phyloP scores from a whole-genome alignment of 306 rosid genomes.

The Prunus armeniaca region DNA sequence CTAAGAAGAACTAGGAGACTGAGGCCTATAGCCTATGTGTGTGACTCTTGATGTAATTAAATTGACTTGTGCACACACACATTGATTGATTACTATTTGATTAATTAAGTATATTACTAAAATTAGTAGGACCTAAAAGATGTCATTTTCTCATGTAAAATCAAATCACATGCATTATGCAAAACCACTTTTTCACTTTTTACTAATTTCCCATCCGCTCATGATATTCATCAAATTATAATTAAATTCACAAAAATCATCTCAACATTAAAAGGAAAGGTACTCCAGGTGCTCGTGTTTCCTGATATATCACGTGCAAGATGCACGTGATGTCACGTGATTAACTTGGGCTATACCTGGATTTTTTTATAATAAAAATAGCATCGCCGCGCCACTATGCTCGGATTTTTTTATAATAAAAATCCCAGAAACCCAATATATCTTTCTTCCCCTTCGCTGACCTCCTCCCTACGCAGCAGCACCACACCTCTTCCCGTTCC shows the following conservation, averaged over 20 bases:
- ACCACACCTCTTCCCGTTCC: too few species aligned
- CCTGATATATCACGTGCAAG: conserved; percentile 21
- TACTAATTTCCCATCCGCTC: not conserved
- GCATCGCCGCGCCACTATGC: rapidly evolving
- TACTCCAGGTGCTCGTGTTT: conserved; percentile 13
- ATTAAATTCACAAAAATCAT: not conserved
- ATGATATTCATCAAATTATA: too few species aligned
- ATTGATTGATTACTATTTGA: not conserved
- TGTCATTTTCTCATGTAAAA: not conserved
- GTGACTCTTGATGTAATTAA: too few species aligned
- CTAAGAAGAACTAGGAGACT: too few species aligned
- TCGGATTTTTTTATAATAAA: too few species aligned
- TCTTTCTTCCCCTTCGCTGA: too few species aligned
- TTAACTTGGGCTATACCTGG: too few species aligned
- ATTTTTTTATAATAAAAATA: too few species aligned
- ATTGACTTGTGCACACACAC: not conserved
- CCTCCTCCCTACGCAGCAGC: too few species aligned
- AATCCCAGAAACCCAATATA: too few species aligned
- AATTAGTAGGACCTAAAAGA: not conserved
- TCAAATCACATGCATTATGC: conserved; percentile 11
- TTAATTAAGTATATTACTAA: not conserved
- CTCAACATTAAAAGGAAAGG: not conserved
- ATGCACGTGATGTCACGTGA: conserved; percentile 8
- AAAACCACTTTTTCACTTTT: not conserved
- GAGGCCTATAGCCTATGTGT: too few species aligned